A percentile compares a stretch with the other conserved stretches of the same genome.
These are phyloP conservation scores for Botryotinia globosa DNA, from an alignment of 2,329 filamentous ascomycete species.

Conservation along the genomic window DNA sequence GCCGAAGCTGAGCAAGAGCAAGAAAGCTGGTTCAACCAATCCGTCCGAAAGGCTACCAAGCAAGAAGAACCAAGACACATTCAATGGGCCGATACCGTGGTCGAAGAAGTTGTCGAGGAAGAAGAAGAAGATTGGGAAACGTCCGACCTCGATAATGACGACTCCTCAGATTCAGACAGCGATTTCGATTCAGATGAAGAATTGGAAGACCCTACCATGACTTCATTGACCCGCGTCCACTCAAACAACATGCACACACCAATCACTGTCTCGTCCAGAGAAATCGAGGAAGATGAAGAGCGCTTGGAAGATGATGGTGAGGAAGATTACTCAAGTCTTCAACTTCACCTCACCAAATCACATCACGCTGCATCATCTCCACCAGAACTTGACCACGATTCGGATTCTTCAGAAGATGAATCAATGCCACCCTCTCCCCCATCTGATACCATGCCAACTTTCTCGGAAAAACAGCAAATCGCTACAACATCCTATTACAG, in stretches of 20 bases:
- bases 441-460: constrained; percentile 51
- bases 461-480: constrained; percentile 56
- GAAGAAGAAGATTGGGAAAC: constrained; percentile 60
- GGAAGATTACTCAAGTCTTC: constrained; percentile 63
- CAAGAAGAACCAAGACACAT: constrained; percentile 64
- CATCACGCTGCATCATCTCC: constrained; percentile 55
- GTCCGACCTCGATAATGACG: constrained; percentile 56
- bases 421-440: constrained; percentile 58
- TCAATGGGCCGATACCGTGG: constrained; percentile 80
- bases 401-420: constrained; percentile 69
- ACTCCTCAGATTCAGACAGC: constrained; percentile 53
- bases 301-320: constrained; percentile 53
- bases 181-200: constrained; percentile 57
- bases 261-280: constrained; percentile 3
- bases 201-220: constrained; percentile 52
- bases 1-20: constrained; percentile 93
- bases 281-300: constrained; percentile 40
- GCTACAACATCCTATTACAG: constrained; percentile 42
- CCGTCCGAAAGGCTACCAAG: constrained; percentile 70
- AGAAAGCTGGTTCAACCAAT: constrained; percentile 97
- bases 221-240: constrained; percentile 47
- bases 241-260: constrained; percentile 40
- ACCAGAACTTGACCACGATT: constrained; percentile 69
- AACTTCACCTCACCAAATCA: constrained; percentile 66
- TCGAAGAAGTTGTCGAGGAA: constrained; percentile 54